phyloP scores from a whole-genome alignment of 129 eudicot genomes.

The Gnaphalium uliginosum region DNA sequence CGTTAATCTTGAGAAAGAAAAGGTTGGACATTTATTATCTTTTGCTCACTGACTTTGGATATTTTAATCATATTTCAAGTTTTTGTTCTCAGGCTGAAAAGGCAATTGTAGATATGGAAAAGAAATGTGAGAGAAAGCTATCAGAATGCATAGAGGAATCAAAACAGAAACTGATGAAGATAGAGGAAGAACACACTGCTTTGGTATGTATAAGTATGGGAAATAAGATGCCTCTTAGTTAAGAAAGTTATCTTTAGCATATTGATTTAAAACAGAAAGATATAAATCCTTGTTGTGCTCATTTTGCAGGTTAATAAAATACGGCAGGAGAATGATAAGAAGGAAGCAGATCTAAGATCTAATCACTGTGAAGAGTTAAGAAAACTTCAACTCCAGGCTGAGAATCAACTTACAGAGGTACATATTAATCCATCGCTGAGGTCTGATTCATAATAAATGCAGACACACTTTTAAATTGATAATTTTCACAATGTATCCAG shows the following conservation, averaged over 20 bases:
- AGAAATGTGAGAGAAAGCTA: conserved; percentile 59
- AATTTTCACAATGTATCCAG: conserved; percentile 31
- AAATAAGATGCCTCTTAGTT: conserved; percentile 1
- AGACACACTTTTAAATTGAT: conserved; percentile 14
- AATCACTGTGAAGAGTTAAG: conserved; percentile 67
- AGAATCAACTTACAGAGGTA: conserved; percentile 83
- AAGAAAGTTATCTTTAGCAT: conserved; percentile 4
- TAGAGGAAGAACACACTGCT: conserved; percentile 77
- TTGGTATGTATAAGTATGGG: conserved; percentile 60
- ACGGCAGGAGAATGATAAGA: conserved; percentile 55
- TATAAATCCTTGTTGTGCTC: conserved; percentile 9
- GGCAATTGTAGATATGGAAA: conserved; percentile 60
- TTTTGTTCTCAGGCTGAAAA: conserved; percentile 59
- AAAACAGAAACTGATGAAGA: conserved; percentile 46
- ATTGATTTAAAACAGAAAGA: conserved; percentile 9
- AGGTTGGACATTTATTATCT: conserved; percentile 47
- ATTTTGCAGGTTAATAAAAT: conserved; percentile 54
- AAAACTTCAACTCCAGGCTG: conserved; percentile 64
- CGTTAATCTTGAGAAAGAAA: conserved; percentile 72
- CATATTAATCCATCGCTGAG: conserved; percentile 18
- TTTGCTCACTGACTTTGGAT: conserved; percentile 13
- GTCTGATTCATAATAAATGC: conserved; percentile 16
- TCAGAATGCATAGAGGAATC: conserved; percentile 69
- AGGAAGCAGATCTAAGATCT: conserved; percentile 55
- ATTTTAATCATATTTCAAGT: neutral